A percentile compares a stretch with the other conserved stretches of the same genome.
These are phyloP conservation scores for Russula foetens DNA, from an alignment of 768 basidiomycete genomes.

Conservation along the genomic window DNA sequence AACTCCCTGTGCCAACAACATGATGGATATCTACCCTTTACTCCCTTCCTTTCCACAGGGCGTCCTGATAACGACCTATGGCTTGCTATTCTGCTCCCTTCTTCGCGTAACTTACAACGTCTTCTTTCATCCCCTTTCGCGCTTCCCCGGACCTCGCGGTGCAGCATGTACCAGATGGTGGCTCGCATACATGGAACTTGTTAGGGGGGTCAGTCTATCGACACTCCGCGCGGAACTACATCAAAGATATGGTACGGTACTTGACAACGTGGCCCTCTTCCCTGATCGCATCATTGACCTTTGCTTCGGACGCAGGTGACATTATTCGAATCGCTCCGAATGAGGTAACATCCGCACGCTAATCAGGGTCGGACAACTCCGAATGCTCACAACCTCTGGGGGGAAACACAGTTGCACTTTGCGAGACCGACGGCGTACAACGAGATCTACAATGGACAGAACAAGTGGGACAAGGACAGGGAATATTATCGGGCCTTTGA, in stretches of 20 bases:
- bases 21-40: background rate
- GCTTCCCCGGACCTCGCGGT: slow-evolving; percentile 12
- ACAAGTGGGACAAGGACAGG: slow-evolving; percentile 33
- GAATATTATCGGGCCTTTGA: slow-evolving; percentile 33
- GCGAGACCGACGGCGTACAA: slow-evolving; percentile 4
- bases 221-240: slow-evolving; percentile 8
- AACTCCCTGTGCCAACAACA: background rate
- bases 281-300: background rate
- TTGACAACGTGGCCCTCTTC: too few species aligned
- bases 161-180: slow-evolving; percentile 12
- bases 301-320: background rate
- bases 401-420: slow-evolving; percentile 12
- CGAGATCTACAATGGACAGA: slow-evolving; percentile 11
- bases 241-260: slow-evolving; percentile 1
- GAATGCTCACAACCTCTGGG: too few species aligned
- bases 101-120: background rate
- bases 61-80: background rate
- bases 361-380: background rate
- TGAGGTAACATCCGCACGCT: background rate
- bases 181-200: slow-evolving; percentile 14
- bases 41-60: background rate
- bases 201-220: slow-evolving; percentile 1
- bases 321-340: slow-evolving; percentile 12
- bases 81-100: background rate
- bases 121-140: slow-evolving; percentile 12